Conservation (phyloP, 495 filamentous ascomycete genomes). For the Neurospora sp. region DNA sequence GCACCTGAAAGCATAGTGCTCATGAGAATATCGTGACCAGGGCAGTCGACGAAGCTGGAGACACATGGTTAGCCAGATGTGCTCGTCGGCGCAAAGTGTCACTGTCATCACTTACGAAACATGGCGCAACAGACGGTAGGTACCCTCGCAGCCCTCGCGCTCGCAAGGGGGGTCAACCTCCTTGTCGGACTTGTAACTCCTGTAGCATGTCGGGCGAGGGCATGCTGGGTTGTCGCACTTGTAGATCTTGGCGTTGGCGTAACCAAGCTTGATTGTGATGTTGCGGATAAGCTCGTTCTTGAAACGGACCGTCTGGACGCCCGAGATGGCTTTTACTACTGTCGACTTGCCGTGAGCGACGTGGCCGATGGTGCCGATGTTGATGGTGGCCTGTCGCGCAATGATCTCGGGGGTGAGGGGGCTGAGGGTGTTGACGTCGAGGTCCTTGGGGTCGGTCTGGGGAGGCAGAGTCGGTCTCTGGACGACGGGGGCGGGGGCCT, state of each 20-base stretch:
- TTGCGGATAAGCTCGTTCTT: slow-evolving; percentile 99
- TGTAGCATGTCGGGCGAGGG: slow-evolving; percentile 88
- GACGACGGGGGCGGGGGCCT: slow-evolving; percentile 29
- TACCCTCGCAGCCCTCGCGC: slow-evolving; percentile 77
- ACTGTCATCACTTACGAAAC: slow-evolving; percentile 56
- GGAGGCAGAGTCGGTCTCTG: slow-evolving; percentile 56
- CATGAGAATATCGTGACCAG: slow-evolving; percentile 99
- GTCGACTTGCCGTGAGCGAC: slow-evolving; percentile 98
- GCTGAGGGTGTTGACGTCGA: slow-evolving; percentile 67
- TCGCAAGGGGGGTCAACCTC: slow-evolving; percentile 93
- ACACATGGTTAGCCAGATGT: slow-evolving; percentile 4
- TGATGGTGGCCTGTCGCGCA: slow-evolving; percentile 93
- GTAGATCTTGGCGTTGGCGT: slow-evolving; percentile 99
- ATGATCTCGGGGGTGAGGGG: slow-evolving; percentile 95
- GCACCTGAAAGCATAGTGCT: slow-evolving; percentile 99
- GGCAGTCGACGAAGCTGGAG: slow-evolving; percentile 87
- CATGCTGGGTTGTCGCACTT: slow-evolving; percentile 90
- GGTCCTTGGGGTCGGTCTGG: slow-evolving; percentile 78
- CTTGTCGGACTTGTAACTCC: slow-evolving; percentile 97
- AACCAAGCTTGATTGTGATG: slow-evolving; percentile 99
- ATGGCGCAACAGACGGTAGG: slow-evolving; percentile 74
- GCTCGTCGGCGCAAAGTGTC: not conserved
- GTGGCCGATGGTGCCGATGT: slow-evolving; percentile 97
- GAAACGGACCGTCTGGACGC: slow-evolving; percentile 96
- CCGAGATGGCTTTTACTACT: slow-evolving; percentile 97